Base-by-base conservation (phyloP, 2,329 filamentous ascomycete genomes). In the Stylonectria norvegica region DNA sequence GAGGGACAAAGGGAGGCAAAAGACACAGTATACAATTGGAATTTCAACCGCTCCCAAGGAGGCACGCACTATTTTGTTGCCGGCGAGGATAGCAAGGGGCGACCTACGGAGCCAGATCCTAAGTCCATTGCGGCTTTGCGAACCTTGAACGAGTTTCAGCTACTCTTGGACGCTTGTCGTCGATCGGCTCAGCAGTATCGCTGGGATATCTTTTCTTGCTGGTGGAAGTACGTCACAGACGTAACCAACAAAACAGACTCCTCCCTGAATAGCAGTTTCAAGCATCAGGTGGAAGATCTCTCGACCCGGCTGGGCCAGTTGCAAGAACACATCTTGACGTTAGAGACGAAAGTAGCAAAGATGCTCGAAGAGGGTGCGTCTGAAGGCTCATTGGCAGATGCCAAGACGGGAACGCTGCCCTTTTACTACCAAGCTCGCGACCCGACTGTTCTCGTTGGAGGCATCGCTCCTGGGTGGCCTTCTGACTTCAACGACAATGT, bases 151-250 rank as follows among this genome's bases (percentile, higher is more conserved):
- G 36, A 55, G 17, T 36, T 28, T 2, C 55, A 62, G 43, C 6
- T 14, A 2, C 43, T 52, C 5, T 40, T 55, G 0, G 61, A 64
- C 16, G 40, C 48, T 0, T 44, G 42, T 17, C 36, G 15, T 10
- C 49, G 53, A 6, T 32, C 44, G 9, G 31, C 52, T 4, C 31
- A 38, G n/a, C 51, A 58, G 20, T 37, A 52, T 12, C 59, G 56
- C 20, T 71, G 68, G 67, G 56, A 66, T 9, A 49, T 70, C 48
- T 71, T 71, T 40, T 54, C 65, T 0, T n/a, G 48, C 3, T 71
- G 67, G 67, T 71, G 66, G 66, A 61, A 64, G 35, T 68, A 57
- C 27, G 47, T 63, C 5, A 57, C 40, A 31, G 55, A 59, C 28
- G 36, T 46, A 7, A 38, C 22, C 25, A 55, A 53, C 35, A 25